Evolutionary conservation across 257 asterid species (phyloP), one percentile per base, ranked within the genome.

Genomic region (Verbena officinalis): DNA sequence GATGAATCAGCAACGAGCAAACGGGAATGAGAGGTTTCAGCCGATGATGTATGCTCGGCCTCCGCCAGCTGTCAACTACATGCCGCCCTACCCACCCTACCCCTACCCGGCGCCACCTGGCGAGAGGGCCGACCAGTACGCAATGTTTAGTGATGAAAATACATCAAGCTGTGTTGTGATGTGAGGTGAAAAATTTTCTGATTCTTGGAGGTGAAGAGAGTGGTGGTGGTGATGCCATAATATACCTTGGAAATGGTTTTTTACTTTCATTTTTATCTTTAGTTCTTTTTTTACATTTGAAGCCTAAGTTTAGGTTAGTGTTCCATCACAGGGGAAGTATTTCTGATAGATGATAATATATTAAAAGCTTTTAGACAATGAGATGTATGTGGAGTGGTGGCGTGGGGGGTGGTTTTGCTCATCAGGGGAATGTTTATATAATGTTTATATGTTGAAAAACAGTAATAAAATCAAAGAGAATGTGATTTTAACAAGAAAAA

Each of bases 41-140:
- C 99, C 91, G 1, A 94, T 90, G 99, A 88, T 90, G 95, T 94
- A 90, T 20, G 98, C 96, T 1, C 80, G 96, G n/a, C 96, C 96
- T 1, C 94, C 98, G 0, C 93, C 99, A 0, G 98, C 95, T 0
- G 95, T 86, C 1, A 94, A 91, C 59, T 94, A 84, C 81, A 80
- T 86, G 88, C 96, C 95, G 7, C 84, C 91, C 0, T 80, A 83
- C 43, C 89, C 82, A 0, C 78, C 82, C 1, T 77, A 87, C 79
- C 83, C 92, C 0, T 84, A 82, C 79, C 81, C 86, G 0, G 73
- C 91, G 0, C 96, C 92, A 0, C 89, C 96, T 0, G 89, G 84
- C 4, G 90, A 80, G 20, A 73, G 80, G 4, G 80, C 71, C 0
- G 83, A 82, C 30, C 80, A 89, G 65, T 74, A 83, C 24, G 49